Evolutionary conservation across 1,284 basidiomycete genomes (phyloP), one percentile per base, ranked within the genome.

Genomic region (Pseudozyma sp.): DNA sequence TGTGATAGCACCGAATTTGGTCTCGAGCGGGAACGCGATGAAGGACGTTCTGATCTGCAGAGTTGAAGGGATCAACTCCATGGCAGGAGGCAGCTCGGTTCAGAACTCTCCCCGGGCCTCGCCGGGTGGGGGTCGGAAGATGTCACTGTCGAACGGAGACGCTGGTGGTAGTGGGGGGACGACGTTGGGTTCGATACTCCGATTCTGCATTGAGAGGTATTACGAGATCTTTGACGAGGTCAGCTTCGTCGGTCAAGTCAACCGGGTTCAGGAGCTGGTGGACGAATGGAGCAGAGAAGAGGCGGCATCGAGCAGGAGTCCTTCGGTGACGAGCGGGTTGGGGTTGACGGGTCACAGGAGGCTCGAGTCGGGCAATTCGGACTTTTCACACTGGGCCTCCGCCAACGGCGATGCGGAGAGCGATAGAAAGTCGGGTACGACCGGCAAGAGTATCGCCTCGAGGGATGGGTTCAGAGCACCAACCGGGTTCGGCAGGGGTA

Each of bases 131-230:
- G 24, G 24, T 24, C 1, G 24, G 24, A 29, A 48, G 17, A 30
- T 43, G 52, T 48, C 60, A 1, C 64, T 54, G 29, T 30, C 62
- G 0, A 53, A 45, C 8, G 34, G 3, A n/a, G n/a, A 30, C 16
- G 29, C 45, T 1, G 30, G n/a, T 2, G 47, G 19, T 3, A 46
- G 87, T 87, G 50, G 14, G 3, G 24, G 86, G 85, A 89, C 89
- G 10, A 92, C 91, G 1, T 86, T 94, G 0, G 92, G 92, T 4
- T 87, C 87, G 55, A 86, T 94, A 50, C 86, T 93, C 81, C 90
- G 90, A 78, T 85, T 92, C 39, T 93, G 91, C 84, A 92, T 94
- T 60, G 88, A 91, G 77, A 88, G 89, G 45, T 94, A 93, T 82
- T 93, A 91, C 82, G 92, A 94, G 81, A 86, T 94, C 35, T 94